These are phyloP conservation scores for Fraxinus paxiana DNA, from an alignment of 305 asterid species.

Conservation along the genomic window DNA sequence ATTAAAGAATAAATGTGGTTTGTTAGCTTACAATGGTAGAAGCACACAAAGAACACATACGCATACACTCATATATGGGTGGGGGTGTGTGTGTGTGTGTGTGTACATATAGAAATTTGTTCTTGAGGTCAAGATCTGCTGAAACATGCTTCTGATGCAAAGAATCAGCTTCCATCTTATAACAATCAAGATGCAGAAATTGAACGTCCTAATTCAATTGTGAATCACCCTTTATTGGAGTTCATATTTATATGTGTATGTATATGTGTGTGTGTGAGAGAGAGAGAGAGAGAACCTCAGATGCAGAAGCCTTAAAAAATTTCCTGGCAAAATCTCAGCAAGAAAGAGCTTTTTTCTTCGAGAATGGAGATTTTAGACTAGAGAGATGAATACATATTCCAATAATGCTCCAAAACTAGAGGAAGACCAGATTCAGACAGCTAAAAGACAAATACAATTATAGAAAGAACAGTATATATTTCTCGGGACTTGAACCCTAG, in stretches of 20 bases:
- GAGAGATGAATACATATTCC: constrained; percentile 14
- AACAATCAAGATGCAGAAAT: not conserved
- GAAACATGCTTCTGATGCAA: not conserved
- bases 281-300: not conserved
- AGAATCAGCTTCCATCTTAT: not conserved
- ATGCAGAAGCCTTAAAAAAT: not conserved
- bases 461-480: not conserved
- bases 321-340: not conserved
- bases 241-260: not conserved
- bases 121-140: not conserved
- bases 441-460: constrained; percentile 28
- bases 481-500: constrained; percentile 50
- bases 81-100: not conserved
- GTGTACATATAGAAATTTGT: not conserved
- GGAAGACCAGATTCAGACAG: constrained; percentile 21
- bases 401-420: constrained; percentile 10
- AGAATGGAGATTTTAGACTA: not conserved
- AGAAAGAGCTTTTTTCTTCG: not conserved
- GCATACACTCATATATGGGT: not conserved
- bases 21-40: not conserved
- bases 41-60: not conserved
- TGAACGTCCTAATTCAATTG: not conserved
- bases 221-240: not conserved
- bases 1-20: not conserved
- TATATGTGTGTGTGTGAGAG: not conserved